These are phyloP conservation scores for Musa schizocarpa DNA, from an alignment of 176 grass and related monocot species.

Conservation along the genomic window DNA sequence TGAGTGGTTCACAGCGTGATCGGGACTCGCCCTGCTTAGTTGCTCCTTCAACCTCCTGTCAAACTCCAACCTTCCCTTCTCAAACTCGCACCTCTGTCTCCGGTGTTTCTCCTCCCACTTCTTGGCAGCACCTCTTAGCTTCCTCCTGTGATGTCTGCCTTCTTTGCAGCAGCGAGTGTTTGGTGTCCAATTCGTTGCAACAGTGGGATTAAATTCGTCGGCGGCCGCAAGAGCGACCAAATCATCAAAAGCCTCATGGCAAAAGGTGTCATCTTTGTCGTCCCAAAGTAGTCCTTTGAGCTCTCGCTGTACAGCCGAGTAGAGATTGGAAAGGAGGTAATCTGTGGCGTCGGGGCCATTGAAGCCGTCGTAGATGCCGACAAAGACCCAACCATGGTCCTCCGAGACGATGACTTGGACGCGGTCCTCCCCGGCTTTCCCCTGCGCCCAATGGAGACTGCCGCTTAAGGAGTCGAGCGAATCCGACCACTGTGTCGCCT, in stretches of 20 bases:
- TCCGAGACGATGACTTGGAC: slow-evolving; percentile 10
- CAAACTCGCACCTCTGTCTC: not conserved
- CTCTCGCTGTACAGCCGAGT: not conserved
- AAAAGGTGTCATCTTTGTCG: not conserved
- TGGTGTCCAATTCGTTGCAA: no score
- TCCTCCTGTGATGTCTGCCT: no score
- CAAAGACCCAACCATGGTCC: slow-evolving; percentile 12
- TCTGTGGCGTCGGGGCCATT: slow-evolving; percentile 18
- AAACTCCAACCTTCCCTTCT: not conserved
- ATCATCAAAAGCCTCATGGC: not conserved
- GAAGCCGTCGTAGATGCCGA: slow-evolving; percentile 16
- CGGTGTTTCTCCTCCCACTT: not conserved
- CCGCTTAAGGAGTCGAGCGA: not conserved
- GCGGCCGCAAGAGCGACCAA: not conserved
- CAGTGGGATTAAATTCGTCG: not conserved
- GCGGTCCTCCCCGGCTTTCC: slow-evolving; percentile 11
- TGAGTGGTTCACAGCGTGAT: not conserved
- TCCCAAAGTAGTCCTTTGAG: slow-evolving; percentile 9
- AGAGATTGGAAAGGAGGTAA: slow-evolving; percentile 14
- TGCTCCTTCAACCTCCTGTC: not conserved
- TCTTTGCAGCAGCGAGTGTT: no score
- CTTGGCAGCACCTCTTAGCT: not conserved
- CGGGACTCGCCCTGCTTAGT: not conserved
- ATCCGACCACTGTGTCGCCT: not conserved
- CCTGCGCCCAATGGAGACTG: slow-evolving; percentile 8